Base-by-base conservation (phyloP, 106 monocot genomes). In the Dioscorea alata region DNA sequence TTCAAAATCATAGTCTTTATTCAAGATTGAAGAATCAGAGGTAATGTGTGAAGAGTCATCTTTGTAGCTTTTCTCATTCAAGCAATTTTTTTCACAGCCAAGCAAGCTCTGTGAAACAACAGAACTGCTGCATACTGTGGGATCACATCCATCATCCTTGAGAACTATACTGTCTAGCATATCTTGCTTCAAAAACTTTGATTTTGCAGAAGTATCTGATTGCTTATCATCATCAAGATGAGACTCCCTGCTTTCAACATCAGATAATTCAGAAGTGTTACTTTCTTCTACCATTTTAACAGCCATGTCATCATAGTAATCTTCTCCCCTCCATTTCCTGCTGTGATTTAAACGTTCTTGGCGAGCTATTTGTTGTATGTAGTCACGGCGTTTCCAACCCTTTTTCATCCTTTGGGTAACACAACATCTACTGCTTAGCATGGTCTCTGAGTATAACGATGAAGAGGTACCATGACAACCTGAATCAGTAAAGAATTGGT, bases 311-410 rank as follows among this genome's bases (percentile, higher is more conserved):
- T 70, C 70, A 54, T 48, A 35, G 33, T 64, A 18, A 65, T 74
- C 71, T 17, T 78, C 69, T 54, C 65, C 69, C 74, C 71, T 85
- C 35, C 73, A 78, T 1, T 85, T 92, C 75, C 92, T 83, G 69
- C 92, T 92, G 59, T 73, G 70, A 49, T 92, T 89, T 64, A 89
- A 71, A 71, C 83, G 76, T 64, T 97, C 87, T 42, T 85, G 76
- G 13, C 92, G 92, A 83, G 92, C 84, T 70, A 64, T 82, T 58
- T 85, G 86, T 62, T 97, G 97, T 20, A 83, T 60, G 67, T 72
- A 69, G 75, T 86, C 80, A 65, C 67, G 76, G 4, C 73, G 75
- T 42, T 75, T 97, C 85, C 86, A 85, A 49, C 56, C 76, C 49
- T 83, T 90, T 66, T 69, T 80, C 59, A 68, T 64, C 77, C 61